A percentile compares a stretch with the other conserved stretches of the same genome.
These are phyloP conservation scores for Hypericum androsaemum DNA, from an alignment of 345 rosid genomes.

Conservation along the genomic window DNA sequence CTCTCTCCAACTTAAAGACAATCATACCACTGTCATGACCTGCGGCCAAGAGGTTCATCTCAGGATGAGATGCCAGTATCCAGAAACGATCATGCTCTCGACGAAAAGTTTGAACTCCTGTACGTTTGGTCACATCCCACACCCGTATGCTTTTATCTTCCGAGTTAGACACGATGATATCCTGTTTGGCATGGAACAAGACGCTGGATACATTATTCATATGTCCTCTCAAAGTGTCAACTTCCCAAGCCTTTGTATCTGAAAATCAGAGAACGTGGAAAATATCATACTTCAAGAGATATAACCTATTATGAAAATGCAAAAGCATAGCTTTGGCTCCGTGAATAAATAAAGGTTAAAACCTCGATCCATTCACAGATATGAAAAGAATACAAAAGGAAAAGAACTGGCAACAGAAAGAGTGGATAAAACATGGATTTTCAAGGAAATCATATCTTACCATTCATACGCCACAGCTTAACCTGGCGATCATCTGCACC, in stretches of 20 bases:
- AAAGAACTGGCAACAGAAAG: too few relatives aligned
- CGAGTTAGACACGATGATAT: constrained; percentile 90
- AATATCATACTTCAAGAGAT: constrained; percentile 1
- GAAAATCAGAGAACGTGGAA: constrained; percentile 17
- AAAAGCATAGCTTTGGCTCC: neutral
- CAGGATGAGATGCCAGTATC: constrained; percentile 91
- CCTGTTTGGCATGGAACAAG: constrained; percentile 92
- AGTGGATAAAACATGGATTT: neutral
- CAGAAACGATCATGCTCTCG: constrained; percentile 95
- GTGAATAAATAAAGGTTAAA: too few relatives aligned
- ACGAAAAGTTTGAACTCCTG: constrained; percentile 86
- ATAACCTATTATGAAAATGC: neutral
- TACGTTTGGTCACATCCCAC: constrained; percentile 91
- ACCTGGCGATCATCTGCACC: constrained; percentile 99
- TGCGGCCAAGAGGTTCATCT: constrained; percentile 90
- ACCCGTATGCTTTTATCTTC: constrained; percentile 96
- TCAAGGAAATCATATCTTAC: constrained; percentile 21
- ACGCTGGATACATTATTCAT: constrained; percentile 92
- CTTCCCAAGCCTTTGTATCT: constrained; percentile 99
- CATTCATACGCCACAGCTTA: constrained; percentile 97
- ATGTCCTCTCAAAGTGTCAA: constrained; percentile 94
- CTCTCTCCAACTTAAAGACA: constrained; percentile 95
- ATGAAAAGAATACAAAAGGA: too few relatives aligned
- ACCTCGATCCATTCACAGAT: too few relatives aligned
- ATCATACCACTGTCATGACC: constrained; percentile 98